Conservation (phyloP, 2,329 filamentous ascomycete genomes). For the Fusarium sp. region DNA sequence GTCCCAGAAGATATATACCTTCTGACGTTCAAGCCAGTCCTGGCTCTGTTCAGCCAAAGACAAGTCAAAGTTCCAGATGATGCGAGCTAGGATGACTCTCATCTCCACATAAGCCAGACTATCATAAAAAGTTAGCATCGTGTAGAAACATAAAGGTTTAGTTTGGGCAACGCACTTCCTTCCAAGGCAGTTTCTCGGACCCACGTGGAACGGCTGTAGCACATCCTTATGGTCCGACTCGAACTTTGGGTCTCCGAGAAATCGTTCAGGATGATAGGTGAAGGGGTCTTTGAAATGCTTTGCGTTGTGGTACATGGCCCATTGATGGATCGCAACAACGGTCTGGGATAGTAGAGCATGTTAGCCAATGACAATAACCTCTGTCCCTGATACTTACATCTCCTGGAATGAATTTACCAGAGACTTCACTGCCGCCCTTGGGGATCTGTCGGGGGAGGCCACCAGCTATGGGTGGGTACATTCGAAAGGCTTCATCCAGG, state of each 20-base stretch:
- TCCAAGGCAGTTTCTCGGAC: conserved; percentile 4
- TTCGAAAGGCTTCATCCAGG: conserved; percentile 14
- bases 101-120: conserved; percentile 1
- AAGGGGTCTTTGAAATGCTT: conserved; percentile 6
- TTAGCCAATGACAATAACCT: not conserved
- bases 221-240: not conserved
- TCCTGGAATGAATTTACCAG: not conserved
- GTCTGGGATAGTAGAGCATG: not conserved
- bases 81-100: not conserved
- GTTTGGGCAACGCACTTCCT: not conserved
- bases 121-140: not conserved
- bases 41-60: not conserved
- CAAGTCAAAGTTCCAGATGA: not conserved
- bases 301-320: conserved; percentile 12
- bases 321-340: conserved; percentile 1
- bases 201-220: conserved; percentile 12
- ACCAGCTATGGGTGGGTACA: conserved; percentile 11
- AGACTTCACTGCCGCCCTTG: not conserved
- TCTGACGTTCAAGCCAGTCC: not conserved
- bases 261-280: conserved; percentile 17
- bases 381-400: not conserved
- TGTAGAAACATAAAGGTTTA: not conserved
- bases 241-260: not conserved
- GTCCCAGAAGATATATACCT: not conserved
- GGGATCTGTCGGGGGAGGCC: not conserved